Evolutionary conservation across 2,329 filamentous ascomycete species (phyloP), one percentile per base, ranked within the genome.

Genomic region (Microsporum audouinii): DNA sequence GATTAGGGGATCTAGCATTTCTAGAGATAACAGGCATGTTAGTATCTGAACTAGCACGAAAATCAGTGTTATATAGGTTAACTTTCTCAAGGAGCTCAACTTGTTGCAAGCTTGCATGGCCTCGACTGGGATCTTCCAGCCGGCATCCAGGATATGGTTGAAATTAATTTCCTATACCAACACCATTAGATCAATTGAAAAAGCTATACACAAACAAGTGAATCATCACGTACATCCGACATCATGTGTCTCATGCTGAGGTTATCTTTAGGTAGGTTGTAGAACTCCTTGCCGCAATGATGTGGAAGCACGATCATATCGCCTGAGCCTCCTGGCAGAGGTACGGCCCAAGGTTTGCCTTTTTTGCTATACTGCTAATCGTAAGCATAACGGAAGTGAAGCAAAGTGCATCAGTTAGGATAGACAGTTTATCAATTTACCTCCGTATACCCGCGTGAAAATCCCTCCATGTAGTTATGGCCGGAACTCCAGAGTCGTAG

Each of bases 351-450:
- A 7, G 23, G 56, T 7, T 58, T 58, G 14, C 56, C 56, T 29
- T 58, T 58, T 29, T 58, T 58, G 17, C 36, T 58, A 31, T 58
- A 58, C 56, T 58, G 5, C 17, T 33, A 58, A 17, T 2, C 41
- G 8, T 45, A n/a, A 58, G 51, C n/a, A 55, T 8, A 7, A 29
- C 2, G 3, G 17, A 31, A 2, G 2, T 5, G 7, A 43, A 7
- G 8, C 17, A 23, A 29, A 29, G 10, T n/a, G 27, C 14, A 17
- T n/a, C 4, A 2, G 2, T 31, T 8, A 7, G 5, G 10, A 14
- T n/a, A n/a, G 39, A 5, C 4, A 43, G 3, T 5, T n/a, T 4
- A n/a, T 5, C 17, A 29, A 29, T 10, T 17, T 58, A 43, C 56
- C 38, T 41, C 36, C 1, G 17, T 43, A 23, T 58, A 58, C 17